phyloP scores from a whole-genome alignment of 2,329 filamentous ascomycete genomes.

The Alternaria tenuissima region DNA sequence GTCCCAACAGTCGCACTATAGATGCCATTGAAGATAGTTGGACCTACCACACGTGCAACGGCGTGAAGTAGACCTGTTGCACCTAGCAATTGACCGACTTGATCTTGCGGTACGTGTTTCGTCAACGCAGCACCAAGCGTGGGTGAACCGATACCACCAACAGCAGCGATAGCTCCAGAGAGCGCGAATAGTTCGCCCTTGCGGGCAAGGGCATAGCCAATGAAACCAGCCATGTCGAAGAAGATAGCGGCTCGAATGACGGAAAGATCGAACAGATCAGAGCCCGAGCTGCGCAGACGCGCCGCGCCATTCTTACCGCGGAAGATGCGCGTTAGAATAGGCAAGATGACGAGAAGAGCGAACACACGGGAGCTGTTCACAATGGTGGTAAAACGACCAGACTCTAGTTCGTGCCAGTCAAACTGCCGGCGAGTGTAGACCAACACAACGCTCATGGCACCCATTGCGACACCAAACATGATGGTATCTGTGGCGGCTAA shows the following conservation, averaged over 20 bases:
- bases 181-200: slow-evolving; percentile 71
- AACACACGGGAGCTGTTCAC: slow-evolving; percentile 79
- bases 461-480: slow-evolving; percentile 82
- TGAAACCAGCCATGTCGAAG: slow-evolving; percentile 77
- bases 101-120: slow-evolving; percentile 86
- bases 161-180: slow-evolving; percentile 74
- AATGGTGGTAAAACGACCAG: slow-evolving; percentile 81
- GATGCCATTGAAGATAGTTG: slow-evolving; percentile 83
- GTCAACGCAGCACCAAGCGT: slow-evolving; percentile 85
- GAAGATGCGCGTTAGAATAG: slow-evolving; percentile 77
- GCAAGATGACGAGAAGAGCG: slow-evolving; percentile 77
- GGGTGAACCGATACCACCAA: slow-evolving; percentile 86
- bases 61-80: slow-evolving; percentile 87
- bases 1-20: slow-evolving; percentile 81
- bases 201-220: slow-evolving; percentile 75
- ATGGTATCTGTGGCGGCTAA: slow-evolving; percentile 83
- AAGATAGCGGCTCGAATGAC: slow-evolving; percentile 78
- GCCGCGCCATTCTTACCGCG: slow-evolving; percentile 61
- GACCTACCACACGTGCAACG: slow-evolving; percentile 78
- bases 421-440: slow-evolving; percentile 85
- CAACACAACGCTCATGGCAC: slow-evolving; percentile 79
- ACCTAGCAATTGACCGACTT: slow-evolving; percentile 86
- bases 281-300: slow-evolving; percentile 63
- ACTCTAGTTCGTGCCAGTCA: slow-evolving; percentile 81
- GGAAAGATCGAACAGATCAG: slow-evolving; percentile 78